A percentile compares a stretch with the other conserved stretches of the same genome.
These are phyloP conservation scores for Camellia oleifera DNA, from an alignment of 179 eudicot species.

Conservation along the genomic window DNA sequence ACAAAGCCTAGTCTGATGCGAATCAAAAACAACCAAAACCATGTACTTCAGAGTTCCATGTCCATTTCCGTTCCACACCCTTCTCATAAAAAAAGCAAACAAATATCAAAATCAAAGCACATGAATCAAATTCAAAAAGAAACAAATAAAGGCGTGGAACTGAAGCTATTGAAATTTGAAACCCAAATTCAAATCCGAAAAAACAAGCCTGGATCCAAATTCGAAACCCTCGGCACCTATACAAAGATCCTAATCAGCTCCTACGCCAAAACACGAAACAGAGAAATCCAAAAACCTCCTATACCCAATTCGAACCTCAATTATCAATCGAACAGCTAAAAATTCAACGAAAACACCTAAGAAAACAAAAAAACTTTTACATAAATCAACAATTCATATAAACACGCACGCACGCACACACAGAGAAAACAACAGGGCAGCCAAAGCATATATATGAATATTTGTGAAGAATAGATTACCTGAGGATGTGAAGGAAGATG, in stretches of 20 bases:
- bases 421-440: neutral
- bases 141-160: neutral
- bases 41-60: neutral
- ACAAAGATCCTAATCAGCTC: neutral
- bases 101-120: neutral
- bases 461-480: neutral
- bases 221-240: neutral
- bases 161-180: neutral
- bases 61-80: neutral
- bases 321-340: neutral
- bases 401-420: neutral
- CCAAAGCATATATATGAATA: too few species aligned
- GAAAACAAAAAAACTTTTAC: neutral
- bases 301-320: neutral
- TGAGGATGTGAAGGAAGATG: constrained; percentile 5
- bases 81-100: neutral
- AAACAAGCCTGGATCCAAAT: neutral
- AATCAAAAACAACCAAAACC: neutral
- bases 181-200: neutral
- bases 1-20: neutral
- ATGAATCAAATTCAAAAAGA: too few species aligned
- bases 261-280: neutral
- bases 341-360: neutral
- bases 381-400: neutral
- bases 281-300: neutral